Base-by-base conservation (phyloP, 371 early-diverging fungal species). In the Mycotypha africana region DNA sequence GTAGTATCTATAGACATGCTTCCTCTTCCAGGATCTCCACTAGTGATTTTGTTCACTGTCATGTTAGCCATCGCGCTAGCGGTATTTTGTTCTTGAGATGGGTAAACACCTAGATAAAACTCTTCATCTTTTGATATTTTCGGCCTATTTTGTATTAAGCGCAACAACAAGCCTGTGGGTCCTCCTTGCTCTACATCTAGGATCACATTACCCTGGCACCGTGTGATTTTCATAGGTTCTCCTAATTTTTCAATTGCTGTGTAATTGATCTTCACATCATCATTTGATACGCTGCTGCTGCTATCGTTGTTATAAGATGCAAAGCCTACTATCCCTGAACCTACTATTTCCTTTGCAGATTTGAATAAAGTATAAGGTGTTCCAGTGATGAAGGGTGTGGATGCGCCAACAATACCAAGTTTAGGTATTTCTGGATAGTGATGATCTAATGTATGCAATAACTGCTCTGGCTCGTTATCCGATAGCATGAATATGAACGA, bases 21-120 rank as follows among this genome's bases (percentile, higher is more conserved):
- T 1, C 87, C 89, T 40, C 78, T 78, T 6, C 78, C 63, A n/a
- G 85, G 85, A 62, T 89, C 87, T 1, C 89, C 89, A 39, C 87
- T 82, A 24, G 79, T 81, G 37, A 89, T 72, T 26, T 74, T 66
- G 45, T 74, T 76, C 6, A 89, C 79, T 2, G 68, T 67, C 44
- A 74, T 59, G 38, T 62, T 55, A 11, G 31, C 16, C 1, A 45
- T 35, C n/a, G n/a, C n/a, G n/a, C n/a, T n/a, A 3, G 42, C 38
- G 19, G 36, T 25, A n/a, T 47, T 32, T 21, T 48, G 42, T 31
- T 36, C 40, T 8, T 45, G 24, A 25, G 51, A 46, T 9, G 65
- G 66, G 33, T 73, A 67, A 9, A 74, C 58, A 11, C 67, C 76
- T 30, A 78, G 52, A 48, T 76, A 81, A 32, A 76, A 81, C 23